Percentiles rank a stretch among this genome's conserved stretches.
Evolutionary conservation across 208 protist species (phyloP).

Genomic region (Trichomonas gallinae): DNA sequence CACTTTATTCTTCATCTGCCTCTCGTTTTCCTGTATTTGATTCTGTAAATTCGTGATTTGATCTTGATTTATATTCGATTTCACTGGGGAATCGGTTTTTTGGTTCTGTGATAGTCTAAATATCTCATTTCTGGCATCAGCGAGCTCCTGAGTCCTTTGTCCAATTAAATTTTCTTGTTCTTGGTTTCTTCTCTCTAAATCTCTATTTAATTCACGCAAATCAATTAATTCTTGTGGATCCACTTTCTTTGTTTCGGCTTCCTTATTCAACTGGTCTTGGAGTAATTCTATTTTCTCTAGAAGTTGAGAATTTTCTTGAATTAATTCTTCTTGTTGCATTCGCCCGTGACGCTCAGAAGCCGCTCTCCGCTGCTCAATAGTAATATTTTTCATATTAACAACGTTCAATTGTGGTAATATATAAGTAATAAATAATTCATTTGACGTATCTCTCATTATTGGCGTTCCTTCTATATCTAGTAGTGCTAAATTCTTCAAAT

Average conservation of each 20-base stretch:
- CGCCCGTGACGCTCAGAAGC: not conserved
- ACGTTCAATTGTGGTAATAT: not conserved
- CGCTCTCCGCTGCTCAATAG: not conserved
- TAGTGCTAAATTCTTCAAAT: not conserved
- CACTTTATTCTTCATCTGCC: not conserved
- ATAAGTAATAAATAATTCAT: not conserved
- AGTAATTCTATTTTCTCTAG: not conserved
- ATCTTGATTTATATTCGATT: not conserved
- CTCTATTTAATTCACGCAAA: not conserved
- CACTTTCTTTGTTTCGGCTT: not conserved
- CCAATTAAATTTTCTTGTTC: not conserved
- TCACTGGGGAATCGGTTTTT: not conserved
- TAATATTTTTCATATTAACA: not conserved
- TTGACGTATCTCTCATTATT: not conserved
- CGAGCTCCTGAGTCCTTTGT: not conserved
- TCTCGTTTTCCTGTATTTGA: not conserved
- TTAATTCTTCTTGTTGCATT: not conserved
- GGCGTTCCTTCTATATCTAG: not conserved
- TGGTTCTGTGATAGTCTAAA: too few relatives aligned
- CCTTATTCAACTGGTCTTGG: not conserved
- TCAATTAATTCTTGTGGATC: not conserved
- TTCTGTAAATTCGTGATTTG: not conserved
- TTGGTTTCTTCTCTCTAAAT: not conserved
- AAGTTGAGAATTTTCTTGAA: not conserved
- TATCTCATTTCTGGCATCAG: not conserved